A percentile compares a stretch with the other conserved stretches of the same genome.
Evolutionary conservation across 2,329 filamentous ascomycete genomes (phyloP).

Genomic region (Chaetomiaceae sp.): DNA sequence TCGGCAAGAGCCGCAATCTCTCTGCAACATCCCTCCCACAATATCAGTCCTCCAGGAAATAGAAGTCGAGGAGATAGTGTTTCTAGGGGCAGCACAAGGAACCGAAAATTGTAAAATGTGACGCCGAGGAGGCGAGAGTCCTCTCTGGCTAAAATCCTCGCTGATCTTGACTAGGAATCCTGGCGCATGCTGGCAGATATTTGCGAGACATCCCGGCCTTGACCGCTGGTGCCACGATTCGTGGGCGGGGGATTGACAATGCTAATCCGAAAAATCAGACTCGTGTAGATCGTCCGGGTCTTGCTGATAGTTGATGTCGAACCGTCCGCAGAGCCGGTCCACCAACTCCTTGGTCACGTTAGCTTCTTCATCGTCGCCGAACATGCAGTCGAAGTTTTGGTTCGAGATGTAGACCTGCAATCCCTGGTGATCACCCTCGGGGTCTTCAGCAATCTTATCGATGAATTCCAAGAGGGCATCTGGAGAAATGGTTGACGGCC

Average conservation of each 20-base stretch:
- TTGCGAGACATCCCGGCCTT: neutral
- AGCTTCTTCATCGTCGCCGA: slow-evolving; percentile 28
- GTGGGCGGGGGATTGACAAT: too few species aligned
- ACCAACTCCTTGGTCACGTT: slow-evolving; percentile 27
- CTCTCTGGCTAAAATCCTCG: slow-evolving; percentile 9
- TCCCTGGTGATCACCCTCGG: slow-evolving; percentile 24
- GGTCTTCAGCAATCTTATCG: slow-evolving; percentile 30
- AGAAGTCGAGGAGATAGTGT: slow-evolving; percentile 10
- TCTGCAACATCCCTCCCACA: too few species aligned
- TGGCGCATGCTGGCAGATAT: neutral
- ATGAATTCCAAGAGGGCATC: slow-evolving; percentile 45
- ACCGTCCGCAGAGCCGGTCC: slow-evolving; percentile 29
- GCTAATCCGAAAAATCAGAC: slow-evolving; percentile 29
- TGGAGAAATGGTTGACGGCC: slow-evolving; percentile 51
- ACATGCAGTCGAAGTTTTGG: slow-evolving; percentile 28
- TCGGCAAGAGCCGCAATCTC: too few species aligned
- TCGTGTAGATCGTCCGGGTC: slow-evolving; percentile 37
- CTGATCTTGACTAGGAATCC: slow-evolving; percentile 8
- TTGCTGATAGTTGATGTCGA: slow-evolving; percentile 33
- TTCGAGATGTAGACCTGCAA: slow-evolving; percentile 34
- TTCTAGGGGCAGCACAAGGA: too few species aligned
- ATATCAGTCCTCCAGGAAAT: too few species aligned
- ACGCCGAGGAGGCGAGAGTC: slow-evolving; percentile 15
- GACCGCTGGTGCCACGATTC: too few species aligned
- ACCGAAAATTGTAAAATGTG: slow-evolving; percentile 1